Conservation (phyloP, 805 yeast genomes). For the Teunomyces aglyptinius region DNA sequence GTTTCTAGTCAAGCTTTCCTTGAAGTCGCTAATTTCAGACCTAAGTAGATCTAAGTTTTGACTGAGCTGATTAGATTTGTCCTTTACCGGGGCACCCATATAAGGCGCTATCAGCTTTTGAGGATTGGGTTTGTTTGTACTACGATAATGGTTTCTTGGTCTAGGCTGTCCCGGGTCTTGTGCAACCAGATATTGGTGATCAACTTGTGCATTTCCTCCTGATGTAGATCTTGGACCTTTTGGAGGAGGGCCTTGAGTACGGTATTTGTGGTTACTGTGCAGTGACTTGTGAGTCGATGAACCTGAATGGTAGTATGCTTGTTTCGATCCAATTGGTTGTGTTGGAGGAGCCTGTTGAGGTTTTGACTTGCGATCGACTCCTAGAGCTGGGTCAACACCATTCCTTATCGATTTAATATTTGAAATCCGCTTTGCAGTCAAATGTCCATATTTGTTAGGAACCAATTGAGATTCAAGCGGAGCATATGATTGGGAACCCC, state of each 20-base stretch:
- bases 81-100: constrained; percentile 11
- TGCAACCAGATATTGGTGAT: neutral
- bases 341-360: constrained; percentile 12
- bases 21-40: constrained; percentile 44
- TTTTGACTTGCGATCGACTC: constrained; percentile 3
- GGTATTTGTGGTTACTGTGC: constrained; percentile 1
- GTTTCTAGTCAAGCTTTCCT: constrained; percentile 35
- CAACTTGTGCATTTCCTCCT: neutral
- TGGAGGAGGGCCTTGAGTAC: constrained; percentile 4
- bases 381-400: constrained; percentile 3
- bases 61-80: constrained; percentile 35
- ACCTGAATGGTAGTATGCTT: constrained; percentile 13
- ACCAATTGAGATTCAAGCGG: constrained; percentile 9
- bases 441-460: constrained; percentile 7
- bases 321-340: constrained; percentile 6
- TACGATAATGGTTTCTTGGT: constrained; percentile 8
- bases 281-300: constrained; percentile 7
- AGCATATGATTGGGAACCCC: neutral
- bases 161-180: neutral
- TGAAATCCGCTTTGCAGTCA: constrained; percentile 8
- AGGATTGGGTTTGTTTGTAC: neutral
- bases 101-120: constrained; percentile 10
- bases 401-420: constrained; percentile 8
- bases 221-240: neutral
- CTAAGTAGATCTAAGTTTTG: constrained; percentile 41